Evolutionary conservation across 2,329 filamentous ascomycete species (phyloP).

Genomic region (Fusarium penzigii): DNA sequence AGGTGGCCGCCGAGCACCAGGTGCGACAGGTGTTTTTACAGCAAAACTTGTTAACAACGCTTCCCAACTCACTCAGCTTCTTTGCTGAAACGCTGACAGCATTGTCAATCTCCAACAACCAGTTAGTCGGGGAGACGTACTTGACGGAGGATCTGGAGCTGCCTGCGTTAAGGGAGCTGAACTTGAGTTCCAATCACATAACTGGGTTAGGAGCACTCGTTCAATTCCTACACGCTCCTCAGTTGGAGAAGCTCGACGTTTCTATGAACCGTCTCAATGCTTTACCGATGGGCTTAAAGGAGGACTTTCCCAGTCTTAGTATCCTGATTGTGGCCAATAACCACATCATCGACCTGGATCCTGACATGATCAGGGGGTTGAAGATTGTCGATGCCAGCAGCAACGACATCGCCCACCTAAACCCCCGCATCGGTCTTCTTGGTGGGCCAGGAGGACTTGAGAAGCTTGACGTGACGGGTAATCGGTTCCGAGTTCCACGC

Average conservation of each 20-base stretch:
- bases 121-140: conserved; percentile 65
- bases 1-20: conserved; percentile 52
- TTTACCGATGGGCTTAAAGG: conserved; percentile 64
- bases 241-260: conserved; percentile 75
- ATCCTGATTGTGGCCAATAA: conserved; percentile 80
- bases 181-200: conserved; percentile 73
- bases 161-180: conserved; percentile 74
- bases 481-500: conserved; percentile 83
- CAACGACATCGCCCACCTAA: conserved; percentile 82
- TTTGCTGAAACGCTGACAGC: conserved; percentile 71
- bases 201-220: conserved; percentile 68
- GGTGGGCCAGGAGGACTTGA: conserved; percentile 62
- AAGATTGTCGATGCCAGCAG: conserved; percentile 67
- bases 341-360: conserved; percentile 69
- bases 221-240: conserved; percentile 69
- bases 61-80: conserved; percentile 71
- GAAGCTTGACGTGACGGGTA: conserved; percentile 77
- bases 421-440: conserved; percentile 77
- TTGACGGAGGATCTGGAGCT: conserved; percentile 68
- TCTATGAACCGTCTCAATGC: conserved; percentile 78
- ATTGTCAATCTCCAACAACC: conserved; percentile 76
- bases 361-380: conserved; percentile 73
- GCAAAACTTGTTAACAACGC: conserved; percentile 70
- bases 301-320: conserved; percentile 68
- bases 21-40: conserved; percentile 67